Base-by-base conservation (phyloP, 2,329 filamentous ascomycete species). In the Beauveria pseudobassiana region DNA sequence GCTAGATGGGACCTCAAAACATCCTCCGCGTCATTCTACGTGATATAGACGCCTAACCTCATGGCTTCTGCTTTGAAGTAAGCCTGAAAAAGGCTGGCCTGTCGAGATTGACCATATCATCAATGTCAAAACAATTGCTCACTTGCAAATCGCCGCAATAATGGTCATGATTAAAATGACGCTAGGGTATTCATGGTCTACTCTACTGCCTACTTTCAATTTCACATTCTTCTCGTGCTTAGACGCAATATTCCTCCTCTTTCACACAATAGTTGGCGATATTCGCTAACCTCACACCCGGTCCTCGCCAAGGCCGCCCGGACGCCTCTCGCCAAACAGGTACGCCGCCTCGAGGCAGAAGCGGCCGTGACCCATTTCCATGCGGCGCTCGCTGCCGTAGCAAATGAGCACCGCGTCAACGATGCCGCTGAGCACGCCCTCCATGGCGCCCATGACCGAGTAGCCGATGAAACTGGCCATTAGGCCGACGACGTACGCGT, bases 391-490 rank as follows among this genome's bases (percentile, higher is more conserved):
- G 69, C 91, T 96, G 28, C 90, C 92, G 84, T 96, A 98, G 78
- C 95, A 99, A 14, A 99, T 88, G 26, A 98, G 84, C 42, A 91
- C 87, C 3, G 89, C 92, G 74, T 96, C 92, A 5, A 96, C 84
- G 58, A 96, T 92, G 59, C 91, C 91, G 57, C 90, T 90, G 26
- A 96, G 77, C 20, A 96, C 89, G 16, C 91, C 90, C 72, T 96
- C 93, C 83, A 96, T 93, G 2, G 92, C 89, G 28, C 92, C 91
- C 56, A 99, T 79, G 1, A 98, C 87, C 5, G 91, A 92, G 87
- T 95, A 99, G 8, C 95, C 95, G 67, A 99, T 97, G 60, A 93
- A 92, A 64, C 90, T 91, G 18, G 95, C 95, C 67, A 98, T 88
- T 65, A 99, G 75, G 10, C 93, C 95, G 24, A 99, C 91, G 1